A percentile compares a stretch with the other conserved stretches of the same genome.
Evolutionary conservation across 352 stramenopile species (phyloP).

Genomic region (Phytophthora tubulina): DNA sequence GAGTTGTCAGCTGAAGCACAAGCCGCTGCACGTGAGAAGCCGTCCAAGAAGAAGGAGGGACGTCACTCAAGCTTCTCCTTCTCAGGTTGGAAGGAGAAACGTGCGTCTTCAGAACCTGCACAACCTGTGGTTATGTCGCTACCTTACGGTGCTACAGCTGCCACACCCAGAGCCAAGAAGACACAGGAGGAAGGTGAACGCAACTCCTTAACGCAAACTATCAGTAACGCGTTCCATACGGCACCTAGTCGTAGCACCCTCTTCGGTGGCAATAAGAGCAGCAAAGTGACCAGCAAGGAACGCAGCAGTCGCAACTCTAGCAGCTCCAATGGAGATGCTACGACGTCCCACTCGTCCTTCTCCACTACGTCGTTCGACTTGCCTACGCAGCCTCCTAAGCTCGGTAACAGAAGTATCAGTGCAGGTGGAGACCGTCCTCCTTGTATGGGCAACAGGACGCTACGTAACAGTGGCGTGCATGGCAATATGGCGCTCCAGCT

Average conservation of each 20-base stretch:
- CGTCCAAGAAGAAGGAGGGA: constrained; percentile 56
- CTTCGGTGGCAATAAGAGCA: constrained; percentile 27
- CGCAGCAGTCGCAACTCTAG: constrained; percentile 23
- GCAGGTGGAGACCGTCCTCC: constrained; percentile 26
- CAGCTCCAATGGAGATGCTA: constrained; percentile 16
- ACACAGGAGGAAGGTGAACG: constrained; percentile 29
- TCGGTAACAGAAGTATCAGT: constrained; percentile 45
- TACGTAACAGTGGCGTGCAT: constrained; percentile 40
- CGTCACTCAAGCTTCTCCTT: constrained; percentile 67
- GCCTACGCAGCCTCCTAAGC: constrained; percentile 33
- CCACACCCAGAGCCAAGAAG: constrained; percentile 43
- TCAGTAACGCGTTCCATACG: constrained; percentile 40
- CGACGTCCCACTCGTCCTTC: constrained; percentile 25
- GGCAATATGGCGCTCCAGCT: constrained; percentile 37
- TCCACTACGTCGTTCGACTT: constrained; percentile 39
- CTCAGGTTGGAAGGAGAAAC: constrained; percentile 60
- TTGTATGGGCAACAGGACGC: constrained; percentile 31
- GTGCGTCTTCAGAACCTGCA: constrained; percentile 36
- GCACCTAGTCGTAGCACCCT: constrained; percentile 35
- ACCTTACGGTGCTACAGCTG: constrained; percentile 46
- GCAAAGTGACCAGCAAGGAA: constrained; percentile 17
- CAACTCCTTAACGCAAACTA: constrained; percentile 37
- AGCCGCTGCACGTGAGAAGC: constrained; percentile 35
- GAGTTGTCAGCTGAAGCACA: constrained; percentile 53
- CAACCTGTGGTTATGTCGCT: constrained; percentile 50